Evolutionary conservation across 2,329 filamentous ascomycete species (phyloP).

Genomic region (Aspergillus sp.): DNA sequence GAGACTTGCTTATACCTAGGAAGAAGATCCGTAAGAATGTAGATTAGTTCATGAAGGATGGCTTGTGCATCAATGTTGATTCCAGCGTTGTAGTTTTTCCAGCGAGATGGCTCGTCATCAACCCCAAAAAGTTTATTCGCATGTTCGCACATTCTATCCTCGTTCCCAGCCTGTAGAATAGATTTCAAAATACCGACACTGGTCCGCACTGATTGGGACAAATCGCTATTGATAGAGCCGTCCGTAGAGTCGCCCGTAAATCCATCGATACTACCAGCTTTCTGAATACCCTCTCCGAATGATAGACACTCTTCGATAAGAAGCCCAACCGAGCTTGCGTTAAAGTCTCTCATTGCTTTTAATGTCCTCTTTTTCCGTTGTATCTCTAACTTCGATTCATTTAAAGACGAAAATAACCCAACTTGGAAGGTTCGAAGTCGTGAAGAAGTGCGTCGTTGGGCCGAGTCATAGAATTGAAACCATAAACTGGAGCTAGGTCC

Average conservation of each 20-base stretch:
- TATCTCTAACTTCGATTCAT: constrained; percentile 71
- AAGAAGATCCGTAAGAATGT: constrained; percentile 67
- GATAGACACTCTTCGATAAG: constrained; percentile 82
- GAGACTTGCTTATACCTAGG: constrained; percentile 65
- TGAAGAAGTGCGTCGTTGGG: constrained; percentile 72
- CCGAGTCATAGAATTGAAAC: constrained; percentile 73
- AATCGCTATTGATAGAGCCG: constrained; percentile 43
- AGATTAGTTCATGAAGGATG: constrained; percentile 39
- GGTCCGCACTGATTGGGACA: constrained; percentile 74
- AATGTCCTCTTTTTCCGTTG: constrained; percentile 71
- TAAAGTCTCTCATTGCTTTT: constrained; percentile 72
- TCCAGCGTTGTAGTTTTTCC: constrained; percentile 11
- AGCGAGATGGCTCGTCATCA: constrained; percentile 58
- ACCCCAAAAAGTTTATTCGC: constrained; percentile 58
- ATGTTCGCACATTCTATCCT: constrained; percentile 56
- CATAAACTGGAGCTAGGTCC: constrained; percentile 31
- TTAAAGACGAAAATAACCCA: constrained; percentile 74
- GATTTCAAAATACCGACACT: constrained; percentile 85
- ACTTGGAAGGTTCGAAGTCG: constrained; percentile 70
- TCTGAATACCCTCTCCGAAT: constrained; percentile 61
- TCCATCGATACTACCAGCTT: constrained; percentile 49
- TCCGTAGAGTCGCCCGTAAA: constrained; percentile 15
- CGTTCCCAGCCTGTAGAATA: constrained; percentile 68
- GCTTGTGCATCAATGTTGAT: constrained; percentile 31
- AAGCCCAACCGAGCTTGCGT: constrained; percentile 81